phyloP scores from a whole-genome alignment of 306 rosid species.

The Ormosia emarginata region DNA sequence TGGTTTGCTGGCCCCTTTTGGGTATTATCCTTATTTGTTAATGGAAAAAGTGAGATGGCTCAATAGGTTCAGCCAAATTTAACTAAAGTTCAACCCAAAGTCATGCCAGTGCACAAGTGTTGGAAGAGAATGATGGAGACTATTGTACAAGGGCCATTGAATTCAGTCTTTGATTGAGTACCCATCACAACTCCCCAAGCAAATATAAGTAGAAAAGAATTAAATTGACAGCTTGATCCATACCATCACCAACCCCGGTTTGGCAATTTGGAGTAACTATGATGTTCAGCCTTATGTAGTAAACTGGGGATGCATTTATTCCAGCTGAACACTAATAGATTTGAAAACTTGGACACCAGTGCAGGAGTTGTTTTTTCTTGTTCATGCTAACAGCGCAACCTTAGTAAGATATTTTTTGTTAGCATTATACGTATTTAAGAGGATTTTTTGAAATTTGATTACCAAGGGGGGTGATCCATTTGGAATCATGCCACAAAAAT shows the following conservation, averaged over 20 bases:
- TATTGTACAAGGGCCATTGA: conserved; percentile 9
- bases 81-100: conserved; percentile 23
- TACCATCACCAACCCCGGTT: conserved; percentile 15
- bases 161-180: neutral
- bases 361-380: neutral
- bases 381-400: neutral
- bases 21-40: conserved; percentile 22
- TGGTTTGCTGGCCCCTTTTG: conserved; percentile 21
- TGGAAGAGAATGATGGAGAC: conserved; percentile 35
- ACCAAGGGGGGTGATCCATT: neutral
- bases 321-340: conserved; percentile 1
- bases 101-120: conserved; percentile 29
- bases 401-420: neutral
- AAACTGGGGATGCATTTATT: conserved; percentile 32
- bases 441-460: neutral
- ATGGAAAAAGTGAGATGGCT: neutral
- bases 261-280: conserved; percentile 24
- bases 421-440: neutral
- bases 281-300: conserved; percentile 33
- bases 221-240: conserved; percentile 31
- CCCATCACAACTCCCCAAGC: conserved; percentile 3
- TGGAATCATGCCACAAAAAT: neutral
- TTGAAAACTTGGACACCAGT: neutral
- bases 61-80: conserved; percentile 20
- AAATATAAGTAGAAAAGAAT: conserved; percentile 6